These are phyloP conservation scores for Pleoardoris graminearum DNA, from an alignment of 2,329 filamentous ascomycete species.

Conservation along the genomic window DNA sequence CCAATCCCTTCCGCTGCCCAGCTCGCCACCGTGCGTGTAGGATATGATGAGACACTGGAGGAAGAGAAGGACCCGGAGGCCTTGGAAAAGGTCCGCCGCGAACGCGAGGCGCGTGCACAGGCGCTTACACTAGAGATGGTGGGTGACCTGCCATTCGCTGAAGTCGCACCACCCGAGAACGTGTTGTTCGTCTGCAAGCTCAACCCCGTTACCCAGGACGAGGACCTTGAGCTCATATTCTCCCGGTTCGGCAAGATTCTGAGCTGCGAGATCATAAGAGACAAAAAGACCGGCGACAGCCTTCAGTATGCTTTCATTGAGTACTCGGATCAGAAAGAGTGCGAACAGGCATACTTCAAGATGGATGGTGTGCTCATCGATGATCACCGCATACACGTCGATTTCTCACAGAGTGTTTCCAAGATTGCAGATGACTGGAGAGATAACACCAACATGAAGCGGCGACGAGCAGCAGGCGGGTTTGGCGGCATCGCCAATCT, in stretches of 20 bases:
- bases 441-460: slow-evolving; percentile 79
- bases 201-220: slow-evolving; percentile 93
- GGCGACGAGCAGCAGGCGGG: slow-evolving; percentile 61
- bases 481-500: slow-evolving; percentile 89
- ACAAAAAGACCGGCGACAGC: slow-evolving; percentile 91
- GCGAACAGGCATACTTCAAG: slow-evolving; percentile 95
- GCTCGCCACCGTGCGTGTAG: slow-evolving; percentile 87
- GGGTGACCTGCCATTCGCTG: slow-evolving; percentile 93
- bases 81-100: slow-evolving; percentile 76
- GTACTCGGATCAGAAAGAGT: slow-evolving; percentile 88
- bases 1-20: slow-evolving; percentile 83
- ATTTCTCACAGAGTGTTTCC: slow-evolving; percentile 92
- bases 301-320: slow-evolving; percentile 98
- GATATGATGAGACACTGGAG: slow-evolving; percentile 81
- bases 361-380: slow-evolving; percentile 98
- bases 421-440: slow-evolving; percentile 91
- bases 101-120: slow-evolving; percentile 90
- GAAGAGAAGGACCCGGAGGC: slow-evolving; percentile 79
- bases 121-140: slow-evolving; percentile 97
- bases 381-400: slow-evolving; percentile 95
- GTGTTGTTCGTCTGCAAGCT: slow-evolving; percentile 98
- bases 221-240: slow-evolving; percentile 94
- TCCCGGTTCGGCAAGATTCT: slow-evolving; percentile 94
- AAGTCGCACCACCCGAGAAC: slow-evolving; percentile 96
- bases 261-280: slow-evolving; percentile 93